These are phyloP conservation scores for Torulaspora franciscae DNA, from an alignment of 805 yeast species.

Conservation along the genomic window DNA sequence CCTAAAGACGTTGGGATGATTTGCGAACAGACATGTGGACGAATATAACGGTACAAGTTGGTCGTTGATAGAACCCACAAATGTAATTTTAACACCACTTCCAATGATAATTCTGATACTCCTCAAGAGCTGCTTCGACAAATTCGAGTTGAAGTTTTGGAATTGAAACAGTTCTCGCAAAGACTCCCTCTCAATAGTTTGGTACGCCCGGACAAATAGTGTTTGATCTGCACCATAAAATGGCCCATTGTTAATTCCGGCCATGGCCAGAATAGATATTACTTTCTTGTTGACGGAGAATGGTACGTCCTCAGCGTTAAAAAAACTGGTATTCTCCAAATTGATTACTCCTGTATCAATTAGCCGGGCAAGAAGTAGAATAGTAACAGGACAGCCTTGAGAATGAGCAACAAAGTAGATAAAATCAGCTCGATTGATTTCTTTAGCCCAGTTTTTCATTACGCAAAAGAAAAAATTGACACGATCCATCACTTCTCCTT, in stretches of 20 bases:
- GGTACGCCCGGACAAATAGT: conserved; percentile 78
- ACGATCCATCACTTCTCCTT: conserved; percentile 83
- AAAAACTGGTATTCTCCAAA: conserved; percentile 30
- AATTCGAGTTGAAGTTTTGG: conserved; percentile 68
- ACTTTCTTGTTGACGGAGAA: conserved; percentile 35
- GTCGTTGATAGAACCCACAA: conserved; percentile 87
- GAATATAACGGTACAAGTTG: conserved; percentile 92
- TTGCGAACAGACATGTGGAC: conserved; percentile 71
- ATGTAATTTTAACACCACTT: conserved; percentile 70
- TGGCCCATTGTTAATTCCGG: conserved; percentile 93
- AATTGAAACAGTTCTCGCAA: conserved; percentile 82
- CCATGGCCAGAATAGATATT: conserved; percentile 84
- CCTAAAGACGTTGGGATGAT: conserved; percentile 85
- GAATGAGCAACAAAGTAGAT: conserved; percentile 93
- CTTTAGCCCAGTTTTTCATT: conserved; percentile 57
- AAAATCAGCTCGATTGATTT: conserved; percentile 63
- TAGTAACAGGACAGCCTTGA: conserved; percentile 91
- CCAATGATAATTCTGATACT: conserved; percentile 59
- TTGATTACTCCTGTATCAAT: conserved; percentile 52
- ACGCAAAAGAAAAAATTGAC: conserved; percentile 75
- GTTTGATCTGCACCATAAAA: conserved; percentile 87
- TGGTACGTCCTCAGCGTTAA: conserved; percentile 15
- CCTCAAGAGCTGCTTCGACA: conserved; percentile 65
- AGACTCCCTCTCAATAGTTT: conserved; percentile 85
- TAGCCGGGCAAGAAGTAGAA: conserved; percentile 67